Conservation (phyloP, 495 filamentous ascomycete species). For the Chaetomium cochliodes region DNA sequence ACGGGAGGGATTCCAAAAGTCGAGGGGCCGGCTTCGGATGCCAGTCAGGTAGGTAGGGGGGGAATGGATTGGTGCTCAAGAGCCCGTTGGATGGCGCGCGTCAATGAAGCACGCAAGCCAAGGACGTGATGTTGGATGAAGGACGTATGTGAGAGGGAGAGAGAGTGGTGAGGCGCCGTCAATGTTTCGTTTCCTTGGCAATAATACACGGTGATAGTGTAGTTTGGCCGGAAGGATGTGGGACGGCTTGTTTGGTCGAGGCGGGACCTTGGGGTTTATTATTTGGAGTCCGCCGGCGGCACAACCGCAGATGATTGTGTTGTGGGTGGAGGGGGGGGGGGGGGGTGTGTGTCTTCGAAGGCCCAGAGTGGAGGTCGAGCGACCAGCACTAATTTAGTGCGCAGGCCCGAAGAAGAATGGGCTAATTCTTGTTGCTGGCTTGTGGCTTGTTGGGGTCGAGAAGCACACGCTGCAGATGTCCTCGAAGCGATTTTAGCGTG, state of each 20-base stretch:
- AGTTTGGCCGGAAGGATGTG: conserved; percentile 5
- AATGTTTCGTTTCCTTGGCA: conserved; percentile 9
- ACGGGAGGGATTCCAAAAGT: not conserved
- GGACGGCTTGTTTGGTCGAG: not conserved
- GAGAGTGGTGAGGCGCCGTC: not conserved
- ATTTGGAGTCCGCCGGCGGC: conserved; percentile 2
- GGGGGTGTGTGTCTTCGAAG: conserved; percentile 9
- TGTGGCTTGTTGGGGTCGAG: conserved; percentile 10
- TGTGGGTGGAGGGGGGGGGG: not conserved
- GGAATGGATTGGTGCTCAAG: not conserved
- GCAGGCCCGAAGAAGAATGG: conserved; percentile 2
- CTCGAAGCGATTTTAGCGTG: conserved; percentile 17
- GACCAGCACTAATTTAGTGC: conserved; percentile 17
- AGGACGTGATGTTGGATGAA: conserved; percentile 1
- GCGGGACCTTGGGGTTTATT: conserved; percentile 1
- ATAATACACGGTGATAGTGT: not conserved
- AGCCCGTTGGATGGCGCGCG: not conserved
- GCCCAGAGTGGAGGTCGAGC: not conserved
- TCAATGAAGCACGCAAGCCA: not conserved
- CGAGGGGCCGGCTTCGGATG: conserved; percentile 13
- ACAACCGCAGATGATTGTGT: conserved; percentile 2
- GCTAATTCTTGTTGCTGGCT: conserved; percentile 6
- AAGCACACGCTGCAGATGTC: conserved; percentile 1
- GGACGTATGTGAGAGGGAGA: not conserved
- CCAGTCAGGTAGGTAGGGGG: not conserved